Conservation (phyloP, 176 grass and related monocot species). For the Oryza glumipatula region DNA sequence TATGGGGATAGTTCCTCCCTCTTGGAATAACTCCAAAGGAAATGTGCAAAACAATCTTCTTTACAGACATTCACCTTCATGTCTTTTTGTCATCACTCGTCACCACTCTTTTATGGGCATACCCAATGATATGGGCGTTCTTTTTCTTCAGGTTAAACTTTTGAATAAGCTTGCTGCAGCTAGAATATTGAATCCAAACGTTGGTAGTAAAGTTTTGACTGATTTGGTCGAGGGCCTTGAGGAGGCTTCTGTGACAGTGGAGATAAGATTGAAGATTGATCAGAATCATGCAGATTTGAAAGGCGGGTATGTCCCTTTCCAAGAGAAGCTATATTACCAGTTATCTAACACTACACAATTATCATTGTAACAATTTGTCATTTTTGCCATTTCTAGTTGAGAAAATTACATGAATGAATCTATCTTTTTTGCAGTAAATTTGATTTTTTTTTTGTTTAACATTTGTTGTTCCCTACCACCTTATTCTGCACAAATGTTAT, state of each 20-base stretch:
- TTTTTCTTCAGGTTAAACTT: slow-evolving; percentile 78
- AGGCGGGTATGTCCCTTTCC: slow-evolving; percentile 69
- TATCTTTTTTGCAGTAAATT: slow-evolving; percentile 5
- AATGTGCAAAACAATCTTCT: slow-evolving; percentile 11
- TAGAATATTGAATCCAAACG: slow-evolving; percentile 63
- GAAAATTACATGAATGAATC: neutral
- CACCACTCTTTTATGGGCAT: slow-evolving; percentile 7
- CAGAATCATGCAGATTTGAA: slow-evolving; percentile 81
- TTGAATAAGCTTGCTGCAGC: slow-evolving; percentile 89
- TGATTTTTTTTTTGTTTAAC: neutral
- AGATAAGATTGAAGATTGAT: slow-evolving; percentile 97
- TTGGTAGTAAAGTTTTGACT: slow-evolving; percentile 77
- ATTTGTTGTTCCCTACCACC: neutral
- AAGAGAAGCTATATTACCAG: neutral
- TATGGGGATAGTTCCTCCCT: slow-evolving; percentile 8
- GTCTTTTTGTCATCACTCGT: neutral
- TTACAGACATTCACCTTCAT: neutral
- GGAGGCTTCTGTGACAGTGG: slow-evolving; percentile 65
- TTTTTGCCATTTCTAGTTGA: neutral
- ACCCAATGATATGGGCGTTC: neutral
- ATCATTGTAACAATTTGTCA: slow-evolving; percentile 5
- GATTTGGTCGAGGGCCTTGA: slow-evolving; percentile 87
- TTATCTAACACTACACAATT: neutral
- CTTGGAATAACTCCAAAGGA: neutral
- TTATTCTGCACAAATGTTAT: neutral